phyloP scores from a whole-genome alignment of 225 moss, liverwort and hornwort species.

The Polytrichum formosum region DNA sequence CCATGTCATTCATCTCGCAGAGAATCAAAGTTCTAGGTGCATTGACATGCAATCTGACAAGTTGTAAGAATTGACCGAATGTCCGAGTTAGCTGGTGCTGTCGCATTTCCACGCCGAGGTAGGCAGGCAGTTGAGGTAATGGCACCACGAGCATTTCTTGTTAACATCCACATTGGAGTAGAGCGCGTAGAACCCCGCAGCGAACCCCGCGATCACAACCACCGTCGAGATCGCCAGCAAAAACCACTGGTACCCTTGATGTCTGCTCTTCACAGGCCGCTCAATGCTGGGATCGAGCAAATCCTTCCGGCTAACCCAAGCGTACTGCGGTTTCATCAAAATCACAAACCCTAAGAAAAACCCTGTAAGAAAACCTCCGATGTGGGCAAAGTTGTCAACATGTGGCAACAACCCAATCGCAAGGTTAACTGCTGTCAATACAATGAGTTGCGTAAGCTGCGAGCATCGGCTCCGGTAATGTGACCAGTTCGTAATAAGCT shows the following conservation, averaged over 20 bases:
- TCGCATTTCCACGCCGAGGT: conserved; percentile 74
- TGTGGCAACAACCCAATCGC: conserved; percentile 81
- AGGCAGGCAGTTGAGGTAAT: conserved; percentile 76
- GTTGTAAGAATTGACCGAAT: too few relatives aligned
- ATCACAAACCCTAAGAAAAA: conserved; percentile 70
- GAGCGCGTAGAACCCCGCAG: conserved; percentile 46
- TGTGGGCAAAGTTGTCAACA: conserved; percentile 88
- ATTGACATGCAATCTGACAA: too few relatives aligned
- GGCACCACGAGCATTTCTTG: conserved; percentile 79
- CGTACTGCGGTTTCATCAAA: conserved; percentile 60
- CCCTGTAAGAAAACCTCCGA: conserved; percentile 71
- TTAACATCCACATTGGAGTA: conserved; percentile 51
- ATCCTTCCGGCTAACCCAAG: conserved; percentile 53
- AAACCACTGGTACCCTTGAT: conserved; percentile 46
- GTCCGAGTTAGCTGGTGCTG: conserved; percentile 1
- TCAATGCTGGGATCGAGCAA: conserved; percentile 43
- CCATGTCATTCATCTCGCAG: too few relatives aligned
- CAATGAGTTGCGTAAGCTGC: conserved; percentile 50
- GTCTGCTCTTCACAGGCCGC: conserved; percentile 51
- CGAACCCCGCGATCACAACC: conserved; percentile 44
- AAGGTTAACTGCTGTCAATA: conserved; percentile 56
- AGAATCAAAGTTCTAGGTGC: too few relatives aligned
- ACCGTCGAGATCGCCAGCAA: conserved; percentile 47
- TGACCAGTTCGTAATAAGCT: conserved; percentile 83
- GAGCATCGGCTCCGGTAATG: conserved; percentile 42